These are phyloP conservation scores for Calonectria hawksworthii DNA, from an alignment of 2,329 filamentous ascomycete species.

Conservation along the genomic window DNA sequence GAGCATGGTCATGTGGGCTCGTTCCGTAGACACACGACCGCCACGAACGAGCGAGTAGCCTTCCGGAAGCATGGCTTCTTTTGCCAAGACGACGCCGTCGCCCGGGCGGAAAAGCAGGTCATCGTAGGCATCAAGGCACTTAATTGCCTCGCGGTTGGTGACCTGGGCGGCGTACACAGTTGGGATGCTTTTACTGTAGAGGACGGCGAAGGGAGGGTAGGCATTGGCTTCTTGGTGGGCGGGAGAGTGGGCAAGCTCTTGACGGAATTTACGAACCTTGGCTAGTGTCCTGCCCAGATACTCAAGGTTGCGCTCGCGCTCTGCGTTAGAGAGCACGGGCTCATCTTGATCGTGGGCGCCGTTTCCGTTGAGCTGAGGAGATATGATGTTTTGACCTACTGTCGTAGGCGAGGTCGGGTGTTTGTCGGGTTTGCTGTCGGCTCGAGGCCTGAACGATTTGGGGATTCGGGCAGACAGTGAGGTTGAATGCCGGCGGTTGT, in stretches of 20 bases:
- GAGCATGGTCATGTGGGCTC: slow-evolving; percentile 89
- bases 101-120: slow-evolving; percentile 88
- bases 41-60: slow-evolving; percentile 82
- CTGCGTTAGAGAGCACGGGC: slow-evolving; percentile 43
- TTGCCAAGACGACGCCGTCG: slow-evolving; percentile 89
- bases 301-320: slow-evolving; percentile 56
- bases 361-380: slow-evolving; percentile 44
- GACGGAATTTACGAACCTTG: slow-evolving; percentile 81
- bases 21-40: slow-evolving; percentile 83
- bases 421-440: slow-evolving; percentile 59
- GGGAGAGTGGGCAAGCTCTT: slow-evolving; percentile 75
- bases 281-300: slow-evolving; percentile 84
- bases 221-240: slow-evolving; percentile 73
- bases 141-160: slow-evolving; percentile 78
- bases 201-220: slow-evolving; percentile 85
- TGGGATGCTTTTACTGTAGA: slow-evolving; percentile 89
- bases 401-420: slow-evolving; percentile 34
- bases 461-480: slow-evolving; percentile 65
- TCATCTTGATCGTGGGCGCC: slow-evolving; percentile 36
- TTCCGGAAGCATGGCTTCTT: slow-evolving; percentile 85
- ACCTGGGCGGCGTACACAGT: slow-evolving; percentile 89
- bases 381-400: slow-evolving; percentile 46
- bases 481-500: slow-evolving; percentile 55
- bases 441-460: slow-evolving; percentile 59
- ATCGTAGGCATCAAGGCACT: slow-evolving; percentile 84